A percentile compares a stretch with the other conserved stretches of the same genome.
Evolutionary conservation across 2,329 filamentous ascomycete species (phyloP).

Genomic region (Byssoonygena ceratinophila): DNA sequence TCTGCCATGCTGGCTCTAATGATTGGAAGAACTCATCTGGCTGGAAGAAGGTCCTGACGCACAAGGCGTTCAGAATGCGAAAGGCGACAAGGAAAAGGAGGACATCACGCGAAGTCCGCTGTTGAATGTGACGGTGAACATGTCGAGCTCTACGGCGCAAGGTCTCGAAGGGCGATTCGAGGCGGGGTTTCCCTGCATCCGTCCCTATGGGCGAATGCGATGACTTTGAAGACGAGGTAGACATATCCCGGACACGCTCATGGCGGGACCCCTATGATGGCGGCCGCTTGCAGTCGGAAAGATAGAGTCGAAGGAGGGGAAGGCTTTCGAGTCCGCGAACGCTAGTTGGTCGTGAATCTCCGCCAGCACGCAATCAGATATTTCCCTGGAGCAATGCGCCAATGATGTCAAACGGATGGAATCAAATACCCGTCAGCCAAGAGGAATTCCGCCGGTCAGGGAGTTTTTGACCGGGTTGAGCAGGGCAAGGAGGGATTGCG

Average conservation of each 20-base stretch:
- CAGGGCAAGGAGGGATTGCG: not conserved
- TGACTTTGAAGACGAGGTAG: slow-evolving; percentile 2
- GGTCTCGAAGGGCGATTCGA: not conserved
- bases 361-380: not conserved
- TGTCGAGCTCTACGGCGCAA: slow-evolving; percentile 1
- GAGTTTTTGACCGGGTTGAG: not conserved
- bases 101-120: slow-evolving; percentile 17
- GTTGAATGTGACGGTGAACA: not conserved
- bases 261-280: not conserved
- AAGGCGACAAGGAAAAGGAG: slow-evolving; percentile 48
- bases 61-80: slow-evolving; percentile 69
- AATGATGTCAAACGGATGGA: not conserved
- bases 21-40: slow-evolving; percentile 97
- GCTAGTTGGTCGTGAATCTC: slow-evolving; percentile 4
- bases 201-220: slow-evolving; percentile 3
- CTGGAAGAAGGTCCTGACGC: slow-evolving; percentile 83
- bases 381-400: slow-evolving; percentile 5
- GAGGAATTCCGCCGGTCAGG: slow-evolving; percentile 2
- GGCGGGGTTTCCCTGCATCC: not conserved
- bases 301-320: not conserved
- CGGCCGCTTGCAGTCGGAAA: slow-evolving; percentile 9
- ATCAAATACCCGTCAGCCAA: slow-evolving; percentile 10
- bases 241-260: slow-evolving; percentile 8
- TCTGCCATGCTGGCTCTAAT: slow-evolving; percentile 83
- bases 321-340: not conserved